Evolutionary conservation across 495 filamentous ascomycete genomes (phyloP).

Genomic region (Neurospora sp.): DNA sequence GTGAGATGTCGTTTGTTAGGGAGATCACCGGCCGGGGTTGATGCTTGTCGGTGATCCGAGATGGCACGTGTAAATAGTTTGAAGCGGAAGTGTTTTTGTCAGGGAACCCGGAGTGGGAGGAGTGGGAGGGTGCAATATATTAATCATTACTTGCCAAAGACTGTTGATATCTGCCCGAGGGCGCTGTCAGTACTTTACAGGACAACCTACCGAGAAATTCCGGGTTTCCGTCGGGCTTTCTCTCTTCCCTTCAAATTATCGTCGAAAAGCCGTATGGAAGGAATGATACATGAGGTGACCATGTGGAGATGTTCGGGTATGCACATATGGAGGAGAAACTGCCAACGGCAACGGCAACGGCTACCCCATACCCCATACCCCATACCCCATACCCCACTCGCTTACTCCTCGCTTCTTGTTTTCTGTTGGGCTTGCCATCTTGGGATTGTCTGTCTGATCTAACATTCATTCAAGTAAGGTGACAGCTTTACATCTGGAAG

Average conservation of each 20-base stretch:
- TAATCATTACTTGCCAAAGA: background rate
- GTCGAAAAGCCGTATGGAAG: background rate
- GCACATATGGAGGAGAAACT: background rate
- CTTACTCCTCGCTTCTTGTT: background rate
- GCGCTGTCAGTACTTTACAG: background rate
- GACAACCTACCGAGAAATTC: background rate
- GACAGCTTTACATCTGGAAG: background rate
- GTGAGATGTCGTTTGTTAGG: background rate
- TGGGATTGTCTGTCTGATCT: background rate
- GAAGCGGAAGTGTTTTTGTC: background rate
- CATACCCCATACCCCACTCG: background rate
- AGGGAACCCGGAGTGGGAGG: background rate
- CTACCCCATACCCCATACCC: background rate
- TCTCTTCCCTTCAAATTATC: background rate
- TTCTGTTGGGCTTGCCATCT: background rate
- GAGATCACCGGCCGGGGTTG: background rate
- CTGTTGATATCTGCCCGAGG: background rate
- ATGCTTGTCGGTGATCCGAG: background rate
- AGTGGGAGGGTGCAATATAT: background rate
- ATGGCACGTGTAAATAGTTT: background rate
- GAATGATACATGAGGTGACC: background rate
- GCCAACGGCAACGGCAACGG: background rate
- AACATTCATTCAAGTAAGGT: background rate
- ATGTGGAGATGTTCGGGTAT: background rate
- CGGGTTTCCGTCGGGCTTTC: background rate